Base-by-base conservation (phyloP, 345 rosid genomes). In the Eucalyptus polybractea region DNA sequence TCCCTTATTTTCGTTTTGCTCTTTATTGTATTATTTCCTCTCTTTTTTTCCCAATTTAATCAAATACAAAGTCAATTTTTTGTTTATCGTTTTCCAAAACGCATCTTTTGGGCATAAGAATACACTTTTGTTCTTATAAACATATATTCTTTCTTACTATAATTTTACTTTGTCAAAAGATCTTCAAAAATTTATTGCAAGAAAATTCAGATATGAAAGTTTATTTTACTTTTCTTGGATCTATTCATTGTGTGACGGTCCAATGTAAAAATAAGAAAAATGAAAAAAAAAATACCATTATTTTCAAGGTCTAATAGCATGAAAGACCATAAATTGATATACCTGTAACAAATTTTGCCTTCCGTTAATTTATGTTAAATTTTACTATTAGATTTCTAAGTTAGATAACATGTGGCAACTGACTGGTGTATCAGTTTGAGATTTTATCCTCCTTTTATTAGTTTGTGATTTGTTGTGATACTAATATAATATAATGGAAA, bases 341-440 rank as follows among this genome's bases (percentile, higher is more conserved):
- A 50, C 6, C 17, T 15, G 3, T n/a, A n/a, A 50, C 7, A 50
- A 50, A 50, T 50, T 50, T 50, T 50, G 19, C 19, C 17, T 50
- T 50, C 1, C 14, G 0, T 50, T 50, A 50, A 50, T 50, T 50
- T 50, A 50, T 50, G 53, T 50, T 50, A 50, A 50, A 50, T 50
- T 50, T 50, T 50, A 50, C 19, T 1, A 3, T 2, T 50, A 50
- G 19, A 50, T 50, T 50, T 50, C 3, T 50, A 50, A 50, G 53
- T 50, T 50, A 15, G 5, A 50, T 50, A 1, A 15, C 19, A 50
- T 3, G 2, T 50, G 7, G 7, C 3, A 15, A 1, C 1, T 50
- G 0, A 50, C 15, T 50, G 6, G 1, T 15, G 1, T 50, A 50
- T 50, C 5, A 15, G 51, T 15, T 1, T 50, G 7, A 50, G 6